A percentile compares a stretch with the other conserved stretches of the same genome.
These are phyloP conservation scores for Russula olivacea DNA, from an alignment of 768 basidiomycete species.

Conservation along the genomic window DNA sequence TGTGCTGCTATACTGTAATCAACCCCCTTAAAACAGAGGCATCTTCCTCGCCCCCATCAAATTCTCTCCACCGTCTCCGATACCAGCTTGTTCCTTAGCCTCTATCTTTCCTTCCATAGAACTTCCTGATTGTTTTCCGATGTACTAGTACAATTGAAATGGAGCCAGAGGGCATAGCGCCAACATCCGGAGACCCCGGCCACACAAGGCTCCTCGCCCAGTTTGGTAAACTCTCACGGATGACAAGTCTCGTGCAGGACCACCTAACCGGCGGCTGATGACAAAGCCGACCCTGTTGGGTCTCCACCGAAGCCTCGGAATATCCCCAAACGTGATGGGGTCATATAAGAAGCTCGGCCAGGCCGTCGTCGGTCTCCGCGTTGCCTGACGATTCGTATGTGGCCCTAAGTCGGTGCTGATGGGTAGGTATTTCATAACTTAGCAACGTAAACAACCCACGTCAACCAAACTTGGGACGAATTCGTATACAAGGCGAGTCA, in stretches of 20 bases:
- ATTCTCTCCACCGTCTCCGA: neutral
- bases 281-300: neutral
- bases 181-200: neutral
- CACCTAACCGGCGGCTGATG: neutral
- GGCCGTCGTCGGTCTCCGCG: neutral
- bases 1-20: neutral
- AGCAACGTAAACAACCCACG: neutral
- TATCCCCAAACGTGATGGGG: neutral
- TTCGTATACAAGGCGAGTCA: neutral
- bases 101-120: neutral
- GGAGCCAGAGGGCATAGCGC: neutral
- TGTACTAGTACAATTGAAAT: neutral
- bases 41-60: neutral
- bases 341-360: neutral
- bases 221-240: neutral
- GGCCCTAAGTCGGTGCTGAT: neutral
- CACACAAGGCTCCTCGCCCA: neutral
- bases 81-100: neutral
- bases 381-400: constrained; percentile 15
- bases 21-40: neutral
- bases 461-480: neutral
- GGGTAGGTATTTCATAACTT: neutral
- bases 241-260: neutral
- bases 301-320: neutral
- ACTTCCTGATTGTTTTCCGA: neutral